Evolutionary conservation across 257 asterid genomes (phyloP), one percentile per base, ranked within the genome.

Genomic region (Vinca minor): DNA sequence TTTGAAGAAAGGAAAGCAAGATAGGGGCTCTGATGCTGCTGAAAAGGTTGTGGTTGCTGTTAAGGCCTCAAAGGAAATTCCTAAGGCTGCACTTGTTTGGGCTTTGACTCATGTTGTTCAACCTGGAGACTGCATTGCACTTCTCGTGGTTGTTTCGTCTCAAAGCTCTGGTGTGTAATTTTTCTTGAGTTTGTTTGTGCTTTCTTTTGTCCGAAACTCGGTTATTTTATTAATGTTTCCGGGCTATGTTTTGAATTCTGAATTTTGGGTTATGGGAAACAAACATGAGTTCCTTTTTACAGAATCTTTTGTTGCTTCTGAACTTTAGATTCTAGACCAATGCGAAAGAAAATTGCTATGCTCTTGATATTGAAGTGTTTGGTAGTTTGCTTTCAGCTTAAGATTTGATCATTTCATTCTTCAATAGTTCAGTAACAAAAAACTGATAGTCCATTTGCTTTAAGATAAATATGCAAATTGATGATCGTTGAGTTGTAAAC

Each of bases 11-110:
- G 90, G 71, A 72, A 80, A 82, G 60, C 79, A 74, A 59, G 92
- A 76, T 56, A 85, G 63, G 84, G 83, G 80, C 39, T 68, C 73
- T 66, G 87, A 77, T 71, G 79, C 38, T 59, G 84, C 88, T 48
- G 97, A 85, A 79, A 89, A 87, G 65, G 94, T 90, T 67, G 89
- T 93, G 74, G 99, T 93, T 14, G 99, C 97, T 77, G 99, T 93
- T 39, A 93, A 90, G 81, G 97, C 94, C 14, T 84, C 99, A 4
- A 90, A 84, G 80, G 99, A 93, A 73, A 87, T 93, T 65, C 95
- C 97, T 0, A 93, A 89, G 76, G 84, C 92, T 55, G 99, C 97
- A 74, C 82, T 93, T 45, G 84, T 84, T 21, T 89, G 99, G 99
- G 91, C 99, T 71, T 71, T 93, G 64, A 87, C 99, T 69, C 97